These are phyloP conservation scores for Aspergillus calidoustus DNA, from an alignment of 2,329 filamentous ascomycete species.

Conservation along the genomic window DNA sequence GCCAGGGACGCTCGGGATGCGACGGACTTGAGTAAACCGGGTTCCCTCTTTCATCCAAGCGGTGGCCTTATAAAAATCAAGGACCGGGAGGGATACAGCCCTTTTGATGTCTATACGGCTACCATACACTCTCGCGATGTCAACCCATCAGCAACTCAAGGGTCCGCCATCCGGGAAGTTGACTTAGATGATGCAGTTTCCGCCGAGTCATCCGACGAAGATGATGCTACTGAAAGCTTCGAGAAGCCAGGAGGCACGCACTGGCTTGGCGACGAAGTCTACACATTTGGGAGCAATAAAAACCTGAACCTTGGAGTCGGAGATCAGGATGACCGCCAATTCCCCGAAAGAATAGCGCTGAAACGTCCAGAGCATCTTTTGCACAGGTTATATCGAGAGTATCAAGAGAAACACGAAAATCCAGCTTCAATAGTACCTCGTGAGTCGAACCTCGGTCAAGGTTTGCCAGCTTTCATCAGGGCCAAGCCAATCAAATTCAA, in stretches of 20 bases:
- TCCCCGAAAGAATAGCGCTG: slow-evolving; percentile 80
- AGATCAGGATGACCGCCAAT: slow-evolving; percentile 94
- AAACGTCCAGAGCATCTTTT: slow-evolving; percentile 78
- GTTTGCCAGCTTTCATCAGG: slow-evolving; percentile 73
- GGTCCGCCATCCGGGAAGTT: slow-evolving; percentile 50
- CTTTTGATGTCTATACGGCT: slow-evolving; percentile 88
- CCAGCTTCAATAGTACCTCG: slow-evolving; percentile 27
- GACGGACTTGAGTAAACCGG: slow-evolving; percentile 61
- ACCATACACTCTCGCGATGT: slow-evolving; percentile 82
- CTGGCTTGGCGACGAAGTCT: slow-evolving; percentile 79
- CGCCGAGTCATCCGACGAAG: slow-evolving; percentile 37
- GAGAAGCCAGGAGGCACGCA: slow-evolving; percentile 38
- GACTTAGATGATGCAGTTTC: slow-evolving; percentile 41
- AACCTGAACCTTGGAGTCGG: slow-evolving; percentile 91
- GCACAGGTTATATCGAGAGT: slow-evolving; percentile 72
- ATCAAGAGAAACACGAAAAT: slow-evolving; percentile 51
- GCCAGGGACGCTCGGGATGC: slow-evolving; percentile 74
- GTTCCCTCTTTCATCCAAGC: slow-evolving; percentile 63
- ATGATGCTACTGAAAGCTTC: slow-evolving; percentile 55
- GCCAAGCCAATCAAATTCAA: slow-evolving; percentile 75
- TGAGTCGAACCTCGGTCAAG: slow-evolving; percentile 48
- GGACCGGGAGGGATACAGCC: slow-evolving; percentile 91
- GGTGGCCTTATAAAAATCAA: slow-evolving; percentile 90
- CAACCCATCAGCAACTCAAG: slow-evolving; percentile 49
- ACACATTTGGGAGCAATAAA: slow-evolving; percentile 94